phyloP scores from a whole-genome alignment of 768 basidiomycete species.

The Boletales sp. region DNA sequence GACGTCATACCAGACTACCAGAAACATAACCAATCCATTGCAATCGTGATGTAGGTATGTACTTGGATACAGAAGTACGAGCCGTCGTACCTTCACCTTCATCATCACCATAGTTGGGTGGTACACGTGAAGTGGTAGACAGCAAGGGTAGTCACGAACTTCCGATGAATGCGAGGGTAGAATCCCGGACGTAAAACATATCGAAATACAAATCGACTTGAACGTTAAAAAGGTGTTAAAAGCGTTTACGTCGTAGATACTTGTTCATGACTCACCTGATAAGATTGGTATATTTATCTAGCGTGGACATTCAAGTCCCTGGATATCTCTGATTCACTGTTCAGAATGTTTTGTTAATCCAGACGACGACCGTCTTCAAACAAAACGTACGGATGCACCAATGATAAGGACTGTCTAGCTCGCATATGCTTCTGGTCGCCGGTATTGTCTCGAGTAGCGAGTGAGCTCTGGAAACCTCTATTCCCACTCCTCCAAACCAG shows the following conservation, averaged over 20 bases:
- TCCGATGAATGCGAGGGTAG: slow-evolving; percentile 10
- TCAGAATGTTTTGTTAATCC: too few relatives aligned
- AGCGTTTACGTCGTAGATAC: too few relatives aligned
- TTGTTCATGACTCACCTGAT: slow-evolving; percentile 15
- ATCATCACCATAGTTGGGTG: too few relatives aligned
- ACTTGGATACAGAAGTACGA: too few relatives aligned
- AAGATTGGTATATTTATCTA: slow-evolving; percentile 8
- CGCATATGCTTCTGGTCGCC: slow-evolving; percentile 33
- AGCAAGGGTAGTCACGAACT: background rate
- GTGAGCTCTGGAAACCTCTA: slow-evolving; percentile 32
- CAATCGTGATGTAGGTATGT: too few relatives aligned
- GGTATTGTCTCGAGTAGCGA: slow-evolving; percentile 41
- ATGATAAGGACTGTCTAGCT: slow-evolving; percentile 42
- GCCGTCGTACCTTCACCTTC: too few relatives aligned
- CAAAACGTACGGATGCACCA: slow-evolving; percentile 24
- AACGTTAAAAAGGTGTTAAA: too few relatives aligned
- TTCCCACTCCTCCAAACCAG: slow-evolving; percentile 9
- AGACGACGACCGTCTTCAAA: background rate
- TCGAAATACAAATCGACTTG: background rate
- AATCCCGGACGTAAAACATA: slow-evolving; percentile 3
- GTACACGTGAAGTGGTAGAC: too few relatives aligned
- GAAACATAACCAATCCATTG: too few relatives aligned
- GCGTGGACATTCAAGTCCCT: slow-evolving; percentile 10
- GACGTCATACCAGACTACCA: too few relatives aligned
- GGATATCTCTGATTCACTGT: slow-evolving; percentile 8